These are phyloP conservation scores for Nicotiana tomentosiformis DNA, from an alignment of 257 asterid genomes.

Conservation along the genomic window DNA sequence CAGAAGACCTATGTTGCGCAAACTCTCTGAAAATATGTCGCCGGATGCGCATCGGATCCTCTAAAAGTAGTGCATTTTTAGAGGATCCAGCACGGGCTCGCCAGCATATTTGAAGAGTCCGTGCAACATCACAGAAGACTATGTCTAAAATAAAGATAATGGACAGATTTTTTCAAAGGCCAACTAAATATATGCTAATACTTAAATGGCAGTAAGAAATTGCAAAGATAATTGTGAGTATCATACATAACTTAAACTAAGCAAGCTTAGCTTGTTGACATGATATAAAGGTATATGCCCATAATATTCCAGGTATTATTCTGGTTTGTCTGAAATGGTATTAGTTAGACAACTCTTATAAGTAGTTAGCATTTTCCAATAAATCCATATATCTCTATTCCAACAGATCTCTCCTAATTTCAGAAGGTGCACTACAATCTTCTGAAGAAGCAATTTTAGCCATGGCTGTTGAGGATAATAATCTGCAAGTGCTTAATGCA, in stretches of 20 bases:
- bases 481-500: slow-evolving; percentile 1
- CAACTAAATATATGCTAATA: neutral
- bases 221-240: neutral
- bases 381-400: no score
- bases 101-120: no score
- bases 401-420: neutral
- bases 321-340: neutral
- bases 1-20: no score
- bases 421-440: neutral
- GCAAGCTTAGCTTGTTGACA: neutral
- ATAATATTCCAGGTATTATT: neutral
- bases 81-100: no score
- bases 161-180: neutral
- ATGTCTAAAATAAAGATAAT: neutral
- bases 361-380: neutral
- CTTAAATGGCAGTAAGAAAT: neutral
- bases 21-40: no score
- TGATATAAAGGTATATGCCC: neutral
- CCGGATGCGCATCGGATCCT: no score
- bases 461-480: neutral
- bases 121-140: neutral
- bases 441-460: neutral
- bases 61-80: no score
- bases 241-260: neutral
- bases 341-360: neutral